Conservation (phyloP, 495 filamentous ascomycete species). For the Glarea lozoyensis region DNA sequence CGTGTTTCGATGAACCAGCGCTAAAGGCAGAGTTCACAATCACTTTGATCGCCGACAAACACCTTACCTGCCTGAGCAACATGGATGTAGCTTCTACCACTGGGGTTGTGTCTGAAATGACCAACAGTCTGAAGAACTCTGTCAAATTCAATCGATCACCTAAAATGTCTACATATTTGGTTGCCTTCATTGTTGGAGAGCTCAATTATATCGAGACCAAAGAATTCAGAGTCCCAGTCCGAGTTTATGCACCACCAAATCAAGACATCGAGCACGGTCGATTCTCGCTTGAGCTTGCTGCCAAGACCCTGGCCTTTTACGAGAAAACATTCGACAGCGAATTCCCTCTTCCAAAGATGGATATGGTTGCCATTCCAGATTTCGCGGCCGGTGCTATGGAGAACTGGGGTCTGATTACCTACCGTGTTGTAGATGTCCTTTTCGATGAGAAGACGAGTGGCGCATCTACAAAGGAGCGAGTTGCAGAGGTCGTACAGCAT, state of each 20-base stretch:
- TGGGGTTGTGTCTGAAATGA: conserved; percentile 43
- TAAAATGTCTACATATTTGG: conserved; percentile 69
- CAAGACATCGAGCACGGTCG: conserved; percentile 76
- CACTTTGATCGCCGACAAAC: conserved; percentile 64
- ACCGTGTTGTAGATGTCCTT: conserved; percentile 84
- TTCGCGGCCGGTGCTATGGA: conserved; percentile 84
- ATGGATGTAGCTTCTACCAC: conserved; percentile 66
- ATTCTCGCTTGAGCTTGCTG: conserved; percentile 78
- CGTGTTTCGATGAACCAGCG: conserved; percentile 71
- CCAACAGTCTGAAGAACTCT: conserved; percentile 50
- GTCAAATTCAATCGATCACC: conserved; percentile 69
- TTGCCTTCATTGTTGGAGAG: conserved; percentile 70
- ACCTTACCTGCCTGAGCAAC: conserved; percentile 69
- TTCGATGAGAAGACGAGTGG: conserved; percentile 87
- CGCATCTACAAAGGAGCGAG: conserved; percentile 84
- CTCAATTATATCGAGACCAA: conserved; percentile 68
- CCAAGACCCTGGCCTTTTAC: conserved; percentile 85
- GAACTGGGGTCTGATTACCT: conserved; percentile 97
- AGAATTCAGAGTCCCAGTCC: conserved; percentile 62
- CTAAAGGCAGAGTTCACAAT: conserved; percentile 67
- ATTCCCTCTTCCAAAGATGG: conserved; percentile 80
- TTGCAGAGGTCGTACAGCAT: conserved; percentile 93
- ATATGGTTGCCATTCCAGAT: conserved; percentile 96
- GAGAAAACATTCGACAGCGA: conserved; percentile 70
- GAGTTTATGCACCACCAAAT: conserved; percentile 82